Base-by-base conservation (phyloP, 2,329 filamentous ascomycete genomes). In the Chaetomiaceae sp. region DNA sequence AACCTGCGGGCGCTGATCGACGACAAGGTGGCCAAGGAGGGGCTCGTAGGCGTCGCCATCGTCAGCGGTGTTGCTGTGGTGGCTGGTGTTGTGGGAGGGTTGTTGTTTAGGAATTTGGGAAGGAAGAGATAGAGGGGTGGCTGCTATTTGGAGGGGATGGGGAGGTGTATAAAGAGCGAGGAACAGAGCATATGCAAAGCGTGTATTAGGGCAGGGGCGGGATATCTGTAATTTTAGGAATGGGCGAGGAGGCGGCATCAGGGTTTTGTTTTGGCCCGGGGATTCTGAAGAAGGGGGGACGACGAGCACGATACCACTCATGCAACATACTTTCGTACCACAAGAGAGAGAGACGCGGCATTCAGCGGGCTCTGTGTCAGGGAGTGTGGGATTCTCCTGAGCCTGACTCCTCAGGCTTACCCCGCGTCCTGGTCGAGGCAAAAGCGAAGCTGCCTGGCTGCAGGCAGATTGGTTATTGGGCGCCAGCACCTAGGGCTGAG, bases 1-100 rank as follows among this genome's bases (percentile, higher is more conserved):
- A 95, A 95, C 70, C 73, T 99, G 69, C 83, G 87, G 63, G 79
- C 84, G 40, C 73, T 97, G 67, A 95, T 99, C 63, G 92, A 99
- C 68, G 92, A 97, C 66, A 95, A 91, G 74, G 93, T 99, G 55
- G 87, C 90, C 50, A 95, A 86, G 74, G 93, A 99, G 71, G 93
- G 93, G 0, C 70, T 99, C 56, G 80, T 97, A 73, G 93, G 93
- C 39, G 90, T 96, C 51, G 93, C 93, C 38, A 97, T 99, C 66
- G 82, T 97, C 38, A 92, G 92, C 55, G 92, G 93, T 27, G 81
- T 97, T 50, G 91, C 92, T 48, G 85, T 97, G 55, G 92, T 89
- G 2, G 93, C 91, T 2, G 93, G 92, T n/a, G 83, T 96, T 14
- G 83, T 97, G 14, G 93, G 92, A 30, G 90, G 89, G 13, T 81